Conservation (phyloP, 345 rosid species). For the Populus euphratica region DNA sequence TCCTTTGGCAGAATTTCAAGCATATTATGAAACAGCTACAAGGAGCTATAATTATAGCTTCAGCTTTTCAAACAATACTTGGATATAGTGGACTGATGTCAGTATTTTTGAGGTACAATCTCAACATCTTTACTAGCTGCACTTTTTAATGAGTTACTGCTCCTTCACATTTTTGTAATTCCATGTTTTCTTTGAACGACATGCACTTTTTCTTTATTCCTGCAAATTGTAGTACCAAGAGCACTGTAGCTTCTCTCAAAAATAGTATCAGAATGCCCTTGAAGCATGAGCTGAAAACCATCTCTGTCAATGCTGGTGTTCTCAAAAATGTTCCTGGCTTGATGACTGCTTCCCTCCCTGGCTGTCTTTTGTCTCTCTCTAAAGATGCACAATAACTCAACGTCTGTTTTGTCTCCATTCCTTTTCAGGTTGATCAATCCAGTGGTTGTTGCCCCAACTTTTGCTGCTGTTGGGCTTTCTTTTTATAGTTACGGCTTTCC, state of each 20-base stretch:
- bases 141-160: neutral
- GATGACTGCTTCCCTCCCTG: too few species aligned
- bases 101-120: conserved; percentile 50
- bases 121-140: neutral
- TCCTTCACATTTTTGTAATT: conserved; percentile 1
- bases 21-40: conserved; percentile 94
- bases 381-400: neutral
- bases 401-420: conserved; percentile 9
- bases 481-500: conserved; percentile 95
- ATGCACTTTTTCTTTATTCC: too few species aligned
- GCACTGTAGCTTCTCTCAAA: too few species aligned
- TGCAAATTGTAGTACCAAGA: too few species aligned
- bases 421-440: conserved; percentile 82
- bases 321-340: too few species aligned
- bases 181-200: too few species aligned
- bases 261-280: too few species aligned
- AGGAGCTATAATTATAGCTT: conserved; percentile 84
- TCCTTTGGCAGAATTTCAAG: conserved; percentile 68
- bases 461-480: conserved; percentile 97
- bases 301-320: too few species aligned
- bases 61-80: conserved; percentile 77
- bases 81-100: conserved; percentile 95
- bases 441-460: conserved; percentile 95
- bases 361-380: neutral
- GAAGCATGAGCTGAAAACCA: too few species aligned